These are phyloP conservation scores for Phoma sp. DNA, from an alignment of 2,329 filamentous ascomycete species.

Conservation along the genomic window DNA sequence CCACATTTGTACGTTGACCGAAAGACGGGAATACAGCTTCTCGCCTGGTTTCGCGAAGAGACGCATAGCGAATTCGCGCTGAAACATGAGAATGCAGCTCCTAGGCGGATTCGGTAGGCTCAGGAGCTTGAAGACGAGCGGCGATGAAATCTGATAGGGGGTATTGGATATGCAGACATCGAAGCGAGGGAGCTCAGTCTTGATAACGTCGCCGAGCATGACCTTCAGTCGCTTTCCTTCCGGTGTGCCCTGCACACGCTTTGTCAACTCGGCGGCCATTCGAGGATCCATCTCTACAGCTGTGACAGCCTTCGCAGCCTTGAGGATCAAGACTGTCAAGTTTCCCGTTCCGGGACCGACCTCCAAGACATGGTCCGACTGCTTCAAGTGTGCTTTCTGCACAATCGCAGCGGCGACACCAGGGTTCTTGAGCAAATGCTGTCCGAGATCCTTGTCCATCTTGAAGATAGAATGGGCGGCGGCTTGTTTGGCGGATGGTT, in stretches of 20 bases:
- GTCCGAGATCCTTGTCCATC: constrained; percentile 90
- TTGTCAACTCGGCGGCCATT: constrained; percentile 94
- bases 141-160: constrained; percentile 81
- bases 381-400: constrained; percentile 86
- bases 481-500: constrained; percentile 54
- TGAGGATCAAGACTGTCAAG: constrained; percentile 85
- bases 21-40: constrained; percentile 86
- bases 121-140: constrained; percentile 89
- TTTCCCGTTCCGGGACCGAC: constrained; percentile 90
- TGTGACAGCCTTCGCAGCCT: constrained; percentile 81
- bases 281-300: constrained; percentile 93
- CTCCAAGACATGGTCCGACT: constrained; percentile 86
- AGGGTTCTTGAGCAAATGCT: constrained; percentile 92
- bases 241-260: constrained; percentile 89
- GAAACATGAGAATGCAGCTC: constrained; percentile 91
- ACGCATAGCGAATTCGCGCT: constrained; percentile 91
- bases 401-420: constrained; percentile 83
- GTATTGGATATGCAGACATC: constrained; percentile 83
- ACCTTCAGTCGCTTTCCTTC: constrained; percentile 80
- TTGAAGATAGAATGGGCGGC: constrained; percentile 88
- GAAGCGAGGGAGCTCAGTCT: constrained; percentile 76
- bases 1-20: constrained; percentile 94
- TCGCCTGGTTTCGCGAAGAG: constrained; percentile 88
- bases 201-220: constrained; percentile 90
- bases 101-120: constrained; percentile 81